A percentile compares a stretch with the other conserved stretches of the same genome.
Evolutionary conservation across 2,329 filamentous ascomycete genomes (phyloP).

Genomic region (Knoxdaviesia capensis): DNA sequence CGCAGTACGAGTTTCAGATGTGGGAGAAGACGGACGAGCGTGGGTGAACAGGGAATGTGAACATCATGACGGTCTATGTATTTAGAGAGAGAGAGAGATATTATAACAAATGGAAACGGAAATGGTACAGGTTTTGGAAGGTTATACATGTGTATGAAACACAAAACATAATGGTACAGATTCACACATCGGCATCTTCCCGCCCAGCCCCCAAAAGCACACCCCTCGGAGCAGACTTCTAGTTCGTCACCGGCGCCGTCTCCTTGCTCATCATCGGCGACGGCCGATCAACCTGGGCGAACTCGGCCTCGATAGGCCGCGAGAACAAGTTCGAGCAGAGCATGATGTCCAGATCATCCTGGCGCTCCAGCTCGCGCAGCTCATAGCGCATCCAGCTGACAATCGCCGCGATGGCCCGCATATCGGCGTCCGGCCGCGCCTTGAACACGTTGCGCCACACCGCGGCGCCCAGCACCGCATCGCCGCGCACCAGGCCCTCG

Average conservation of each 20-base stretch:
- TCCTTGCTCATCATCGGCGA: conserved; percentile 3
- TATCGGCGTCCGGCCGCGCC: conserved; percentile 31
- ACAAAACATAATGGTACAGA: not conserved
- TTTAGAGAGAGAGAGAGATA: not conserved
- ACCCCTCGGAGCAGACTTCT: not conserved
- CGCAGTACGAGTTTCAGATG: conserved; percentile 52
- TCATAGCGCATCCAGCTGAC: conserved; percentile 34
- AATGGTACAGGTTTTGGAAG: too few species aligned
- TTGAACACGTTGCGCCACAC: conserved; percentile 92
- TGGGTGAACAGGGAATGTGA: not conserved
- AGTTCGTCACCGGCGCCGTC: conserved; percentile 1
- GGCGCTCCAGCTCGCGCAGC: conserved; percentile 26
- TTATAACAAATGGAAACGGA: too few species aligned
- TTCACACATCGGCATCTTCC: not conserved
- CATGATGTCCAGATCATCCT: conserved; percentile 23
- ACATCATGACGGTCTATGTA: not conserved
- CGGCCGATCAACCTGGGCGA: conserved; percentile 2
- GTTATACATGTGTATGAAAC: too few species aligned
- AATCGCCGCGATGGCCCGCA: conserved; percentile 28
- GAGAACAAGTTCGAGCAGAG: conserved; percentile 21
- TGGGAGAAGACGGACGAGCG: conserved; percentile 35
- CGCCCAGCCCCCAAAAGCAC: not conserved
- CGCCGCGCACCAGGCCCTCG: conserved; percentile 57
- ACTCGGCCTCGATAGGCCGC: conserved; percentile 10
- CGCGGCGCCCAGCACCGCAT: conserved; percentile 59